Conservation (phyloP, 202 grass and related monocot species). For the Setaria viridis region DNA sequence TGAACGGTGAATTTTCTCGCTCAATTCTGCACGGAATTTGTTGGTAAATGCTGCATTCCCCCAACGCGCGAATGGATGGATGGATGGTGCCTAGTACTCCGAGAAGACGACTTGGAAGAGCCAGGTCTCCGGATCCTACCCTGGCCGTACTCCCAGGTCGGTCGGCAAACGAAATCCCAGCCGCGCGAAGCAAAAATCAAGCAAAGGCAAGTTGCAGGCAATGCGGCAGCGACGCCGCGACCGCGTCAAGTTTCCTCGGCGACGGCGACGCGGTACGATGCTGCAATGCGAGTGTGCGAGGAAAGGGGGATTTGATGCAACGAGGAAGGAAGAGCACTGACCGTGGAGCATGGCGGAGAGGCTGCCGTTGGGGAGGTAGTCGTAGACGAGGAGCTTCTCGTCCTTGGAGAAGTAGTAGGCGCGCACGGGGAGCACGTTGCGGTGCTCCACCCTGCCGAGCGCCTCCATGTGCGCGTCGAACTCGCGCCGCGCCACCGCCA, state of each 20-base stretch:
- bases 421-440: constrained; percentile 73
- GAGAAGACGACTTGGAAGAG: neutral
- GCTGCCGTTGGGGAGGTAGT: constrained; percentile 92
- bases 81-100: no score
- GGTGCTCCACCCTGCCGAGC: constrained; percentile 73
- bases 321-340: constrained; percentile 9
- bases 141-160: neutral
- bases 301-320: no score
- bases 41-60: neutral
- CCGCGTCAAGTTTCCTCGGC: neutral
- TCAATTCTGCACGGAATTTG: neutral
- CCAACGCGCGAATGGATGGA: neutral
- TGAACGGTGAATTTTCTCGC: constrained; percentile 20
- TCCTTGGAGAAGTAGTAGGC: constrained; percentile 96
- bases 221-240: constrained; percentile 38
- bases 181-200: neutral
- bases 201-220: constrained; percentile 6
- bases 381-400: constrained; percentile 96
- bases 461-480: constrained; percentile 74
- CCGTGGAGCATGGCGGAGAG: constrained; percentile 91
- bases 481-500: constrained; percentile 59
- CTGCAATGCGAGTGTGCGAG: neutral
- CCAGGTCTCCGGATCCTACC: neutral
- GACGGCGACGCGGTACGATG: neutral
- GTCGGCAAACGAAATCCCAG: neutral